Conservation (phyloP, 192 early-diverging fungal genomes). For the Backusella westeae region DNA sequence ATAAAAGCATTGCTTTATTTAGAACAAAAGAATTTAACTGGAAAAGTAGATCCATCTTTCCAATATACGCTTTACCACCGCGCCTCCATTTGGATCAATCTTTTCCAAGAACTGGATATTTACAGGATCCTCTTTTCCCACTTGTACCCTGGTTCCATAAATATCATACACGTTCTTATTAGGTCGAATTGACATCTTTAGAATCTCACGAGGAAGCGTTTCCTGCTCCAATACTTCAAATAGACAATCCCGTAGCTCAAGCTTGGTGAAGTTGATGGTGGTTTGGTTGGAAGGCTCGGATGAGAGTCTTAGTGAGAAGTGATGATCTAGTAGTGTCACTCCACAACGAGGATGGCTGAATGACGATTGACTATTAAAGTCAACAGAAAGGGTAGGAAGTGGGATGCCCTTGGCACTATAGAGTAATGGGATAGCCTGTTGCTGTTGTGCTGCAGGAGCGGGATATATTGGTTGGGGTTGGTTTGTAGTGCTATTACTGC, state of each 20-base stretch:
- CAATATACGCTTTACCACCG: slow-evolving; percentile 33
- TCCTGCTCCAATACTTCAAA: slow-evolving; percentile 20
- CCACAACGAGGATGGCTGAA: slow-evolving; percentile 35
- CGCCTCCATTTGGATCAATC: slow-evolving; percentile 34
- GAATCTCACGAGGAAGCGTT: slow-evolving; percentile 18
- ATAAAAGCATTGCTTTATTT: not conserved
- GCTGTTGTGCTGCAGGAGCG: not conserved
- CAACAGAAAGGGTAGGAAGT: slow-evolving; percentile 32
- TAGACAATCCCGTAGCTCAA: slow-evolving; percentile 1
- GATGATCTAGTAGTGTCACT: slow-evolving; percentile 28
- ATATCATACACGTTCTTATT: not conserved
- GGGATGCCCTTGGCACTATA: slow-evolving; percentile 30
- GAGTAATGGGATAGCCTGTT: not conserved
- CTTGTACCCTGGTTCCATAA: not conserved
- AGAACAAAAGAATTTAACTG: not conserved
- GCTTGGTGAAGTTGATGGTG: slow-evolving; percentile 23
- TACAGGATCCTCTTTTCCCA: not conserved
- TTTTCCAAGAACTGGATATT: slow-evolving; percentile 38
- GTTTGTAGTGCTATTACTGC: not conserved
- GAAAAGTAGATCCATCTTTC: slow-evolving; percentile 26
- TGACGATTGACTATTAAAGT: slow-evolving; percentile 11
- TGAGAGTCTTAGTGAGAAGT: slow-evolving; percentile 27
- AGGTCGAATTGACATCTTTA: slow-evolving; percentile 26
- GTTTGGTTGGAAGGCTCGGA: slow-evolving; percentile 21
- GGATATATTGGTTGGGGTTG: not conserved